These are phyloP conservation scores for Globisporangium canariense DNA, from an alignment of 352 stramenopile genomes.

Conservation along the genomic window DNA sequence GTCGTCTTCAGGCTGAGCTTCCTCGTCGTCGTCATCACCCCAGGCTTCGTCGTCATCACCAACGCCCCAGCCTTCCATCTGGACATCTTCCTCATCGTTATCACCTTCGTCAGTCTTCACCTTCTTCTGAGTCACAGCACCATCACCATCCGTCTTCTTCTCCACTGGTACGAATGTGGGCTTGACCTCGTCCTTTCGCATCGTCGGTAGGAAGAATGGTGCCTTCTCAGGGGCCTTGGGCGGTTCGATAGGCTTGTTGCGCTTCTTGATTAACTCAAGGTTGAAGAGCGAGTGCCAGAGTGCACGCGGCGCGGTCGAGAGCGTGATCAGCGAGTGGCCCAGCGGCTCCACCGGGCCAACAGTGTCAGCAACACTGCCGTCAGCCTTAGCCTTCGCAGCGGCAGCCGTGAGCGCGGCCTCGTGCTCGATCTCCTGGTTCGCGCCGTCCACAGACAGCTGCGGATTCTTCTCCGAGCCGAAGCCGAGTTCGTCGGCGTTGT, in stretches of 20 bases:
- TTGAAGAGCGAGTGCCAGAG: slow-evolving; percentile 91
- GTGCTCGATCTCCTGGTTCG: slow-evolving; percentile 10
- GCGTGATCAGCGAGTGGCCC: slow-evolving; percentile 60
- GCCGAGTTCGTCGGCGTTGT: slow-evolving; percentile 60
- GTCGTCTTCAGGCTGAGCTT: slow-evolving; percentile 27
- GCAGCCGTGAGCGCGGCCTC: slow-evolving; percentile 28
- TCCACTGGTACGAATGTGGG: slow-evolving; percentile 69
- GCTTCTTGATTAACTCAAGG: slow-evolving; percentile 94
- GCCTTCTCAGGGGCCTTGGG: slow-evolving; percentile 93
- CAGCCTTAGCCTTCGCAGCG: slow-evolving; percentile 41
- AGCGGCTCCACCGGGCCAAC: slow-evolving; percentile 46
- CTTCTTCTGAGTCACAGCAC: background rate
- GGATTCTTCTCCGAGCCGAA: slow-evolving; percentile 56
- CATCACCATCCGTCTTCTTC: slow-evolving; percentile 6
- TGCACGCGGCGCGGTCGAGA: slow-evolving; percentile 73
- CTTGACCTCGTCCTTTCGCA: slow-evolving; percentile 74
- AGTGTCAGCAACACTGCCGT: slow-evolving; percentile 28
- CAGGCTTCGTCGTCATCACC: slow-evolving; percentile 59
- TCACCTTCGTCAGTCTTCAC: slow-evolving; percentile 10
- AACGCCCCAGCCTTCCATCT: slow-evolving; percentile 69
- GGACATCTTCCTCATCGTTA: slow-evolving; percentile 22
- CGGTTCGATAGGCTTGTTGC: slow-evolving; percentile 94
- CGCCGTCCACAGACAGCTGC: slow-evolving; percentile 29
- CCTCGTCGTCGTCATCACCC: slow-evolving; percentile 42
- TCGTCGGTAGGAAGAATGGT: slow-evolving; percentile 95